phyloP scores from a whole-genome alignment of 2,329 filamentous ascomycete genomes.

The Juglanconis juglandina region DNA sequence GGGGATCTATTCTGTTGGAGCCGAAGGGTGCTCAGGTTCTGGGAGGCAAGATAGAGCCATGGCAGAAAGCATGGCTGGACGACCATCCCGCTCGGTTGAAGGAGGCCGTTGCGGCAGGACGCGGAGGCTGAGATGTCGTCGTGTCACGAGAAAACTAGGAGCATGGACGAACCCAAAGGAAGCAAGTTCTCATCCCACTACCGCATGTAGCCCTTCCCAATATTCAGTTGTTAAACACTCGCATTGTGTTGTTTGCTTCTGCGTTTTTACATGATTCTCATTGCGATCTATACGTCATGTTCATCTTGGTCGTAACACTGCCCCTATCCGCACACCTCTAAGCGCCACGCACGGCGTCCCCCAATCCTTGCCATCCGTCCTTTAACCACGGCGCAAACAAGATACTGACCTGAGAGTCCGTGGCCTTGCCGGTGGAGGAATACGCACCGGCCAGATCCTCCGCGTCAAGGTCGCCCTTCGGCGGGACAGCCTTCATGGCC shows the following conservation, averaged over 20 bases:
- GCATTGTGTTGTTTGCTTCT: not conserved
- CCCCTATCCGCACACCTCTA: not conserved
- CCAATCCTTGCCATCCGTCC: slow-evolving; percentile 62
- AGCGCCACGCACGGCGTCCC: slow-evolving; percentile 29
- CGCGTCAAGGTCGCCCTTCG: slow-evolving; percentile 64
- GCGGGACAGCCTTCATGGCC: slow-evolving; percentile 71
- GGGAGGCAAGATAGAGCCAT: slow-evolving; percentile 81
- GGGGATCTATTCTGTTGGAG: slow-evolving; percentile 77
- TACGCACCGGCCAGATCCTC: slow-evolving; percentile 70
- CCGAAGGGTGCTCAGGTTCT: slow-evolving; percentile 65
- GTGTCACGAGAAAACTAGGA: not conserved
- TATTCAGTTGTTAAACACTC: not conserved
- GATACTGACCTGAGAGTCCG: slow-evolving; percentile 73
- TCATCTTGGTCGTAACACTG: not conserved
- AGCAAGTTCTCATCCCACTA: no score
- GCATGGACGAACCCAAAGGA: no score
- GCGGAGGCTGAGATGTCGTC: slow-evolving; percentile 3
- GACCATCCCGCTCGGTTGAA: slow-evolving; percentile 68
- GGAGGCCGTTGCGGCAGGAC: slow-evolving; percentile 47
- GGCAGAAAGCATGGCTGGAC: slow-evolving; percentile 75
- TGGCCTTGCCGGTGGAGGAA: slow-evolving; percentile 66
- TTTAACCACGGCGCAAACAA: slow-evolving; percentile 77
- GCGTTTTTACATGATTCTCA: not conserved
- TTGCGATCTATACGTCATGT: not conserved
- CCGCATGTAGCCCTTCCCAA: not conserved